A percentile compares a stretch with the other conserved stretches of the same genome.
phyloP scores from a whole-genome alignment of 805 yeast species.

The Suhomyces pyralidae region DNA sequence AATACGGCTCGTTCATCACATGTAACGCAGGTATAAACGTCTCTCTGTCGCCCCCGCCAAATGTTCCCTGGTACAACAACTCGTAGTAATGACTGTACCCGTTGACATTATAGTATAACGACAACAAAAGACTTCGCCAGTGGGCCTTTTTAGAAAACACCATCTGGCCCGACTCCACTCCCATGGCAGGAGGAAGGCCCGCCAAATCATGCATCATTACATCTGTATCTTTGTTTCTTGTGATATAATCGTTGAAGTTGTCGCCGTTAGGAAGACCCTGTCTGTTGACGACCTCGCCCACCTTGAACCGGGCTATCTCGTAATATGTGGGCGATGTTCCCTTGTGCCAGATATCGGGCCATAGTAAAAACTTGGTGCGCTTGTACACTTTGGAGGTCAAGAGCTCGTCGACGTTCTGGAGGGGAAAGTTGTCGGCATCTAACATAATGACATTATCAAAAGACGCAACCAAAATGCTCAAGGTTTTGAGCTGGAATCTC shows the following conservation, averaged over 20 bases:
- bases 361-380: slow-evolving; percentile 26
- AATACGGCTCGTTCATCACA: slow-evolving; percentile 32
- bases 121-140: slow-evolving; percentile 27
- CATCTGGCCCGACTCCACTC: slow-evolving; percentile 40
- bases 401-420: slow-evolving; percentile 34
- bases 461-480: slow-evolving; percentile 36
- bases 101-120: slow-evolving; percentile 37
- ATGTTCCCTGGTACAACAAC: slow-evolving; percentile 39
- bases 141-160: slow-evolving; percentile 33
- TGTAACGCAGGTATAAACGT: slow-evolving; percentile 43
- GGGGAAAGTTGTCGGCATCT: slow-evolving; percentile 41
- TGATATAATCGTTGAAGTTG: slow-evolving; percentile 8
- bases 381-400: slow-evolving; percentile 34
- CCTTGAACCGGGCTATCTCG: slow-evolving; percentile 28
- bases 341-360: slow-evolving; percentile 45
- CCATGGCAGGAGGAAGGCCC: slow-evolving; percentile 35
- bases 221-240: slow-evolving; percentile 6
- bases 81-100: slow-evolving; percentile 39
- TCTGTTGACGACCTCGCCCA: slow-evolving; percentile 22
- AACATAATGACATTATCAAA: slow-evolving; percentile 33
- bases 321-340: slow-evolving; percentile 37
- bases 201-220: slow-evolving; percentile 26
- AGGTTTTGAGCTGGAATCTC: slow-evolving; percentile 35
- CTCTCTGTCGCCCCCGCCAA: slow-evolving; percentile 44
- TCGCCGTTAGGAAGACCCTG: slow-evolving; percentile 26